Evolutionary conservation across 1,284 basidiomycete genomes (phyloP).

Genomic region (Wallemia hederae): DNA sequence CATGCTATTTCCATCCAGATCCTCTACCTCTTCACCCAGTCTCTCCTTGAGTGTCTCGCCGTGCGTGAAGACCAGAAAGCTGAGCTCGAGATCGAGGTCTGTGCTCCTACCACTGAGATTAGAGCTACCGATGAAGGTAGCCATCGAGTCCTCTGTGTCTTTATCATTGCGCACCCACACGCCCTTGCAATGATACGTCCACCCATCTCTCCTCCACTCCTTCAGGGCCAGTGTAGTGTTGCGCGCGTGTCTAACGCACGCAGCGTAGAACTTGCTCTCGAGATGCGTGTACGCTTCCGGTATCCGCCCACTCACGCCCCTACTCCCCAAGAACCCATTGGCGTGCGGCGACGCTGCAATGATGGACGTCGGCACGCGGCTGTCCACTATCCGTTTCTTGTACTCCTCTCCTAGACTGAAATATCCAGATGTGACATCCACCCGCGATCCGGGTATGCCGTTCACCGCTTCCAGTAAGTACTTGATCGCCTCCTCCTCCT

Average conservation of each 20-base stretch:
- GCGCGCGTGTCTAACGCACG: conserved; percentile 8
- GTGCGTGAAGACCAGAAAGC: conserved; percentile 50
- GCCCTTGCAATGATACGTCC: conserved; percentile 99
- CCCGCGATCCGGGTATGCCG: conserved; percentile 6
- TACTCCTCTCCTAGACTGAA: conserved; percentile 69
- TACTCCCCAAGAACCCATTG: conserved; percentile 79
- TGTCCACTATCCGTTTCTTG: conserved; percentile 34
- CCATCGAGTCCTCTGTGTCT: conserved; percentile 22
- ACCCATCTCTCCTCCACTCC: conserved; percentile 69
- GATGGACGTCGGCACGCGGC: conserved; percentile 32
- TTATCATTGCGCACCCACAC: conserved; percentile 4
- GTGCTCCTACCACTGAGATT: conserved; percentile 82
- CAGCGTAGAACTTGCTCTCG: conserved; percentile 52
- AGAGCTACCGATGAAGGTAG: conserved; percentile 79
- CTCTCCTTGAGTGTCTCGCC: conserved; percentile 17
- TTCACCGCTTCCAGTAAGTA: conserved; percentile 7
- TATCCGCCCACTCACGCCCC: conserved; percentile 64
- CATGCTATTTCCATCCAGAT: conserved; percentile 17
- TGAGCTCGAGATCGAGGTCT: conserved; percentile 72
- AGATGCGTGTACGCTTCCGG: conserved; percentile 81
- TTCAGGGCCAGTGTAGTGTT: conserved; percentile 26
- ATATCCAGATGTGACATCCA: conserved; percentile 72
- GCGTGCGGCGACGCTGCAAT: conserved; percentile 46
- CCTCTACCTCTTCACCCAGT: conserved; percentile 20
- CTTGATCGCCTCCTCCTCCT: conserved; percentile 31